phyloP scores from a whole-genome alignment of 306 rosid genomes.

The Cucumis sativus region DNA sequence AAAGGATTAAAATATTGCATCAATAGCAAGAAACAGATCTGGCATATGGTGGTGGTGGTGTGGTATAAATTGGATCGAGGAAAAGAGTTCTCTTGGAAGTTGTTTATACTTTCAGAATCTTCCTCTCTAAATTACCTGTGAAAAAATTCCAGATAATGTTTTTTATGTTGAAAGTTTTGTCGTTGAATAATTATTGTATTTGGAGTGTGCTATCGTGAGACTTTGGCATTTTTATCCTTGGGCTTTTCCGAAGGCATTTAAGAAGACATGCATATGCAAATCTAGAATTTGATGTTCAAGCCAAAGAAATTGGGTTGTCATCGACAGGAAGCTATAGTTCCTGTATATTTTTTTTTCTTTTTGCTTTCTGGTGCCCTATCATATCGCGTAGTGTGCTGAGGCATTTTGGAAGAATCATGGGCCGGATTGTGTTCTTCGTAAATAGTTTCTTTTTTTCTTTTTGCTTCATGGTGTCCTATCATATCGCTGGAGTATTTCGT shows the following conservation, averaged over 20 bases:
- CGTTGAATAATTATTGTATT: not conserved
- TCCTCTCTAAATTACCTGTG: not conserved
- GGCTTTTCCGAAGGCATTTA: not conserved
- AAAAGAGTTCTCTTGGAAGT: not conserved
- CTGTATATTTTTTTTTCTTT: not conserved
- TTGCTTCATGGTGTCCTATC: not conserved
- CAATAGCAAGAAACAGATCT: no score
- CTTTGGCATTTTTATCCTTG: not conserved
- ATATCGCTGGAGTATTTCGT: not conserved
- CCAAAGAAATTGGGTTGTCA: not conserved
- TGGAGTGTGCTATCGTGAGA: not conserved
- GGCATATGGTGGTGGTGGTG: not conserved
- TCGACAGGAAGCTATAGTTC: not conserved
- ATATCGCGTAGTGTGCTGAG: not conserved
- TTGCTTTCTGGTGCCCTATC: not conserved
- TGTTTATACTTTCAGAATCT: not conserved
- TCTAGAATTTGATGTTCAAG: not conserved
- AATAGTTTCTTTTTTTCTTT: not conserved
- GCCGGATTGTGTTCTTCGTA: not conserved
- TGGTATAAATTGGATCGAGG: not conserved
- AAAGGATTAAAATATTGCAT: no score
- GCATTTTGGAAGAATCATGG: no score
- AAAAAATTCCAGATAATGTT: not conserved
- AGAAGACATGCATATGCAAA: not conserved
- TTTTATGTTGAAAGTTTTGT: no score